Percentiles rank a stretch among this genome's conserved stretches.
Conservation (phyloP, 129 eudicot genomes). For the Saussurea involucrata region DNA sequence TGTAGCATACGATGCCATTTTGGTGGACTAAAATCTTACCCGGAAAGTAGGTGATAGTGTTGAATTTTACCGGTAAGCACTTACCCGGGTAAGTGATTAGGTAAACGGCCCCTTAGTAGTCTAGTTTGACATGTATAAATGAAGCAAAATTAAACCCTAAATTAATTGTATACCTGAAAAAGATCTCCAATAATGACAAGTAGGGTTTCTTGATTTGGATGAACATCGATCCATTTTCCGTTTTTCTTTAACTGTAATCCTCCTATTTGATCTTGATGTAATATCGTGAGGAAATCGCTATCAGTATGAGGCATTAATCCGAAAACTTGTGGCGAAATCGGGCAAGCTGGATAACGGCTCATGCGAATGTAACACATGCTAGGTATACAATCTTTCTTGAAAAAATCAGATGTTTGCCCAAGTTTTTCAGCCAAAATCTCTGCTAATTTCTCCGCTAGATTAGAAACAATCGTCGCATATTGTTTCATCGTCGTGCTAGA, state of each 20-base stretch:
- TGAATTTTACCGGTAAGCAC: no score
- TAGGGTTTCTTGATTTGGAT: slow-evolving; percentile 67
- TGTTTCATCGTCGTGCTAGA: slow-evolving; percentile 57
- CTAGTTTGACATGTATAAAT: no score
- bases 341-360: slow-evolving; percentile 83
- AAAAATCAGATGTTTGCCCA: slow-evolving; percentile 35
- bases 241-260: slow-evolving; percentile 78
- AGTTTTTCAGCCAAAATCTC: slow-evolving; percentile 61
- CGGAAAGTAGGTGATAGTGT: no score
- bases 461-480: slow-evolving; percentile 41
- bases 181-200: slow-evolving; percentile 79
- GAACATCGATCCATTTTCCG: slow-evolving; percentile 71
- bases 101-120: no score
- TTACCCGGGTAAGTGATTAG: no score
- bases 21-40: no score
- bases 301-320: slow-evolving; percentile 91
- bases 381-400: slow-evolving; percentile 52
- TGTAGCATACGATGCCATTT: no score
- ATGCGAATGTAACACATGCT: slow-evolving; percentile 67
- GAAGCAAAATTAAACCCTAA: background rate
- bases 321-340: slow-evolving; percentile 38
- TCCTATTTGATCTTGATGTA: slow-evolving; percentile 81
- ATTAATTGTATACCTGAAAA: slow-evolving; percentile 54
- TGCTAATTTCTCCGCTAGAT: slow-evolving; percentile 60
- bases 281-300: slow-evolving; percentile 76